Conservation (phyloP, 1,139 yeast genomes). For the Kodamaea sp. region DNA sequence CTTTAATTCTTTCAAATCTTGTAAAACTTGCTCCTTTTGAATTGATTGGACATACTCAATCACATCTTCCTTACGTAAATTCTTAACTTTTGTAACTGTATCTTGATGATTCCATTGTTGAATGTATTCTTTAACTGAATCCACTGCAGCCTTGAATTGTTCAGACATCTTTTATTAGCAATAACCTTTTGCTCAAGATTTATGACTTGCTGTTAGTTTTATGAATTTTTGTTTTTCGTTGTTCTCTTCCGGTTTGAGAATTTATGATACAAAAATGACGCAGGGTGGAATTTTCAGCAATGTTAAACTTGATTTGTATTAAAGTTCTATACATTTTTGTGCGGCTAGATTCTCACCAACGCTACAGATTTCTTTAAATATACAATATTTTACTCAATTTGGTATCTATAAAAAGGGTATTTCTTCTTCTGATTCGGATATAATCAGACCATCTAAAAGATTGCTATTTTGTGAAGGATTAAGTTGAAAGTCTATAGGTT, state of each 20-base stretch:
- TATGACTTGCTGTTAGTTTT: too few species aligned
- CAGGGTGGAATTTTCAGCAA: too few species aligned
- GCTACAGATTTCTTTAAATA: background rate
- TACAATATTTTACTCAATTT: background rate
- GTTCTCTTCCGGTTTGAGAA: too few species aligned
- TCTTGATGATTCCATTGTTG: background rate
- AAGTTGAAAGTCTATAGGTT: background rate
- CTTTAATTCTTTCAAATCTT: conserved; percentile 29
- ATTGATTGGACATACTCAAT: conserved; percentile 7
- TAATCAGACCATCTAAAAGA: conserved; percentile 7
- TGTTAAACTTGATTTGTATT: too few species aligned
- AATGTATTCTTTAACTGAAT: conserved; percentile 6
- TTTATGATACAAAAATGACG: too few species aligned
- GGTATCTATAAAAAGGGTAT: conserved; percentile 4
- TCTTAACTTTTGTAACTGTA: conserved; percentile 1
- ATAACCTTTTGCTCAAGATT: too few species aligned
- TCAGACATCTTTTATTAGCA: conserved; percentile 3
- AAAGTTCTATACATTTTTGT: too few species aligned
- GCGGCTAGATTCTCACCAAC: background rate
- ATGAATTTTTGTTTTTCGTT: too few species aligned
- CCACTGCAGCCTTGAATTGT: conserved; percentile 6
- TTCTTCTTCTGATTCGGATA: conserved; percentile 16
- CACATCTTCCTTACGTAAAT: conserved; percentile 3
- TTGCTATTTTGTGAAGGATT: background rate
- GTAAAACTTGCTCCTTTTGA: conserved; percentile 22